Evolutionary conservation across 495 filamentous ascomycete species (phyloP).

Genomic region (Hyphodiscus hymeniophilus): DNA sequence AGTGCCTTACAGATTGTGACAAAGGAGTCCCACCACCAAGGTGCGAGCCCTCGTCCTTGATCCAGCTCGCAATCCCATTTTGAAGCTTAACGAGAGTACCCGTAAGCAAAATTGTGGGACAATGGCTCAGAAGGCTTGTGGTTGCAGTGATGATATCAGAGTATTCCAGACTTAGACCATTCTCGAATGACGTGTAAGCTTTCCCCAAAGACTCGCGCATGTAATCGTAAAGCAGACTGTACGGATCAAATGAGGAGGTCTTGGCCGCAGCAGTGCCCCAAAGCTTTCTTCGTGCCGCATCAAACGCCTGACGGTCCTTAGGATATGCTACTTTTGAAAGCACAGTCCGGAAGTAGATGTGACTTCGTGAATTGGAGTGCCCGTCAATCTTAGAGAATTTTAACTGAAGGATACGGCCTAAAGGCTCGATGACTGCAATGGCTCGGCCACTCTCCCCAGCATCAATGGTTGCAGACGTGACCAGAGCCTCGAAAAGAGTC

Average conservation of each 20-base stretch:
- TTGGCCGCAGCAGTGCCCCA: conserved; percentile 47
- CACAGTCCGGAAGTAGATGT: conserved; percentile 11
- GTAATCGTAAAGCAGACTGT: conserved; percentile 51
- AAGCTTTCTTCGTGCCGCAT: conserved; percentile 46
- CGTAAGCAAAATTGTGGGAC: conserved; percentile 5
- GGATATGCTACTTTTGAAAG: conserved; percentile 26
- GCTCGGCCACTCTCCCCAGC: conserved; percentile 56
- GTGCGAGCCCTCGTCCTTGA: conserved; percentile 39
- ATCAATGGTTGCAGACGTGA: conserved; percentile 51
- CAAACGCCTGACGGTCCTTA: conserved; percentile 45
- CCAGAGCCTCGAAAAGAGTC: conserved; percentile 48
- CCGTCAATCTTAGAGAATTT: not conserved
- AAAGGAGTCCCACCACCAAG: conserved; percentile 7
- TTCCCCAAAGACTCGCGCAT: conserved; percentile 33
- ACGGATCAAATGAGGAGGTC: conserved; percentile 45
- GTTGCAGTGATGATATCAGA: conserved; percentile 13
- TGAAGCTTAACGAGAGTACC: conserved; percentile 36
- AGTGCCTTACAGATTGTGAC: conserved; percentile 15
- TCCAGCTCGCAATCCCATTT: conserved; percentile 49
- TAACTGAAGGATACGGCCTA: conserved; percentile 33
- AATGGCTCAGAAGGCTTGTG: conserved; percentile 9
- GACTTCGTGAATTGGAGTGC: not conserved
- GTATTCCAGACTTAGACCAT: conserved; percentile 21
- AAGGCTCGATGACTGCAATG: conserved; percentile 58
- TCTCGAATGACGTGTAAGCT: conserved; percentile 32